Evolutionary conservation across 2,329 filamentous ascomycete species (phyloP).

Genomic region (Emericellopsis cladophorae): DNA sequence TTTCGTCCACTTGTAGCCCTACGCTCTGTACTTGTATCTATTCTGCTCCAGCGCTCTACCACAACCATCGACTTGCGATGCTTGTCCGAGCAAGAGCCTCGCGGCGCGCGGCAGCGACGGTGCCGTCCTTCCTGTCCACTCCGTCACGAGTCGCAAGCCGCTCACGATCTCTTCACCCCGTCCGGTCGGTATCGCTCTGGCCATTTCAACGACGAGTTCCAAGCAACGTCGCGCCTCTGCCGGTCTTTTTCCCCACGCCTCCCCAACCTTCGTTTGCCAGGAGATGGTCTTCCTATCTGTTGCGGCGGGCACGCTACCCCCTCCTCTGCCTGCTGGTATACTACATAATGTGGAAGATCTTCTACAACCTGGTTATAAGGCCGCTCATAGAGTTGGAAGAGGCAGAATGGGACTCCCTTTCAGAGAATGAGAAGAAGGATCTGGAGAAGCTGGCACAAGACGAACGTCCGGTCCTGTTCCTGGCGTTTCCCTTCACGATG

Average conservation of each 20-base stretch:
- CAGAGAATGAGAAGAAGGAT: conserved; percentile 28
- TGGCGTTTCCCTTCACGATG: conserved; percentile 50
- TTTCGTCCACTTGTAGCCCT: not conserved
- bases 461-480: conserved; percentile 35
- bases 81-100: conserved; percentile 9
- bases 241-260: conserved; percentile 19
- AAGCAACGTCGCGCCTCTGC: conserved; percentile 8
- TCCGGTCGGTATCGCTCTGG: conserved; percentile 17
- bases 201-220: conserved; percentile 14
- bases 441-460: conserved; percentile 25
- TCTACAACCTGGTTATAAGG: conserved; percentile 30
- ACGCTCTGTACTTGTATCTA: not conserved
- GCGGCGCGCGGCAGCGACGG: conserved; percentile 7
- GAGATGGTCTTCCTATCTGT: not conserved
- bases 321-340: conserved; percentile 17
- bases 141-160: conserved; percentile 9
- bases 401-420: conserved; percentile 25
- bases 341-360: conserved; percentile 28
- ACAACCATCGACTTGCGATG: not conserved
- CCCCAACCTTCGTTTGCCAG: not conserved
- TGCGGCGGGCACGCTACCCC: conserved; percentile 3
- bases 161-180: conserved; percentile 4
- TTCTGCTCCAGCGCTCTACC: not conserved
- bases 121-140: conserved; percentile 8
- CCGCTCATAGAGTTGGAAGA: conserved; percentile 29